Evolutionary conservation across 2,329 filamentous ascomycete genomes (phyloP), one percentile per base, ranked within the genome.

Genomic region (Cytospora chrysosperma): DNA sequence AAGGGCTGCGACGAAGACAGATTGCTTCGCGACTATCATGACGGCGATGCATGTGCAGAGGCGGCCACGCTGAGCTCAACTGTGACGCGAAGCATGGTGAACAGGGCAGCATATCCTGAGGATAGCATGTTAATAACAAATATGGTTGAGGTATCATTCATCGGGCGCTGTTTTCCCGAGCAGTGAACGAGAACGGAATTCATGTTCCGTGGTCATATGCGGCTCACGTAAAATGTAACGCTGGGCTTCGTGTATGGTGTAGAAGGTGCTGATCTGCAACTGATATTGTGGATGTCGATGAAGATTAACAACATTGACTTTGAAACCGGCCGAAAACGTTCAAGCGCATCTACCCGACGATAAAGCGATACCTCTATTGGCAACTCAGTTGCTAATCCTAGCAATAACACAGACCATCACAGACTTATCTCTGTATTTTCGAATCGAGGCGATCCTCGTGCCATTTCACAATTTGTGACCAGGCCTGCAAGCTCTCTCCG

Each of bases 111-210:
- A 10, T 24, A 13, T 24, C 13, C 21, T 21, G 10, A 24, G 12
- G 2, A 4, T 24, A 24, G 3, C n/a, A 21, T 24, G 9, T 24
- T 12, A n/a, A 19, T 5, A 15, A 21, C 19, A 55, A 27, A 12
- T 10, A 26, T 32, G 24, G 40, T 24, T 50, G 55, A 15, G 34
- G 55, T 59, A 49, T 34, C 49, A 55, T 49, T 24, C 47, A 53
- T 65, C 60, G 60, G 63, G 21, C 28, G 21, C 13, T 56, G 49
- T 57, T 59, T 24, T 28, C 61, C 63, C 63, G 63, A 65, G 40
- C 40, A 43, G 60, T 37, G 49, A 62, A 34, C 52, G 21, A 34
- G 12, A 27, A 27, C 58, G 51, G 58, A 55, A 27, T 34, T 37
- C 37, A 54, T 53, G 55, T 61, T 61, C 58, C 58, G 24, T 55